These are phyloP conservation scores for Smithsoniella earleae DNA, from an alignment of 163 green algal genomes.

Conservation along the genomic window DNA sequence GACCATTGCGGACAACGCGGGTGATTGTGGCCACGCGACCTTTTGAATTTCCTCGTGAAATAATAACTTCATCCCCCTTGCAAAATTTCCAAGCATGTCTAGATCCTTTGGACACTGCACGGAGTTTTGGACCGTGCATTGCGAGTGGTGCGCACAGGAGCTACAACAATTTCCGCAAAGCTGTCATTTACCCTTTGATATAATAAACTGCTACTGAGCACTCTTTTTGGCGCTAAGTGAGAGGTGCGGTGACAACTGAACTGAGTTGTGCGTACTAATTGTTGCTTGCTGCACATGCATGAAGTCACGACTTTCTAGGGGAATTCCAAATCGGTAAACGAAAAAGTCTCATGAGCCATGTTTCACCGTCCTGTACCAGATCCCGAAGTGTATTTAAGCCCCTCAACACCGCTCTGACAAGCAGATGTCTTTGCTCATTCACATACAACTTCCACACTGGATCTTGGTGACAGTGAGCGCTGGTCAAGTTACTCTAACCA, in stretches of 20 bases:
- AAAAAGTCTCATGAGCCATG: too few species aligned
- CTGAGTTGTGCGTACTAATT: too few species aligned
- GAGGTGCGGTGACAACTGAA: too few species aligned
- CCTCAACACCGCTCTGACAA: background rate
- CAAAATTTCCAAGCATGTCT: constrained; percentile 2
- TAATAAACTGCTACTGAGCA: background rate
- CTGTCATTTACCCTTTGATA: background rate
- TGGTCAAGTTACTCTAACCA: too few species aligned
- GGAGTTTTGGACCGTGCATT: background rate
- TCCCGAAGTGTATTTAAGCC: background rate
- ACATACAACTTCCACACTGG: too few species aligned
- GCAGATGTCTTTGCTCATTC: constrained; percentile 30
- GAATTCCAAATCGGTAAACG: too few species aligned
- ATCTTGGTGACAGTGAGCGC: too few species aligned
- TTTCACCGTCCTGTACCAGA: too few species aligned
- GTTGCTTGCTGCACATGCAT: too few species aligned
- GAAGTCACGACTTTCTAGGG: too few species aligned
- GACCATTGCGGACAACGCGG: background rate
- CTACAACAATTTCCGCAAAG: background rate
- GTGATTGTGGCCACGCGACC: constrained; percentile 10
- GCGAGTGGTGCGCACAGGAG: background rate
- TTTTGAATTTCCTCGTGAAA: background rate
- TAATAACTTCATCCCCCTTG: constrained; percentile 7
- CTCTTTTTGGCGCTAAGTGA: too few species aligned
- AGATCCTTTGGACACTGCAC: background rate